Percentiles rank a stretch among this genome's conserved stretches.
Evolutionary conservation across 2,329 filamentous ascomycete genomes (phyloP).

Genomic region (Colletotrichum lupini): DNA sequence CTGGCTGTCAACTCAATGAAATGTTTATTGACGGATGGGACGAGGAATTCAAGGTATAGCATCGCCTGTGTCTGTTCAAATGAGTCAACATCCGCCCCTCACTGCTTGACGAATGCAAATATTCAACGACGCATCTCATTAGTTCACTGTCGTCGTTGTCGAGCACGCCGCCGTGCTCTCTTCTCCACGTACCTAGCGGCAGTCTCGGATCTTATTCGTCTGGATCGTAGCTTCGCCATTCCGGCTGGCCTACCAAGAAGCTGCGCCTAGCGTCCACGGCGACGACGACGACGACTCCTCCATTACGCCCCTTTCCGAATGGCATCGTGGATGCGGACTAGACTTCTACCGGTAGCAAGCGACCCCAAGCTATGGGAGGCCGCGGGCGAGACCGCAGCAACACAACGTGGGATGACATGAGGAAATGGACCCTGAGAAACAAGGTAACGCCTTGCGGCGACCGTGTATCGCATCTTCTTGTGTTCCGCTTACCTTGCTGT

Average conservation of each 20-base stretch:
- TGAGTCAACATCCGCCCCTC: neutral
- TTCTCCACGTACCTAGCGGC: conserved; percentile 2
- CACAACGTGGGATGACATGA: conserved; percentile 25
- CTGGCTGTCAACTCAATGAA: neutral
- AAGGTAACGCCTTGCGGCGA: conserved; percentile 24
- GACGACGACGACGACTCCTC: neutral
- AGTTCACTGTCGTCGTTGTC: conserved; percentile 17
- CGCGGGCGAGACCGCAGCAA: neutral
- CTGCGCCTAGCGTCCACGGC: neutral
- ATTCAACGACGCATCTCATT: conserved; percentile 1
- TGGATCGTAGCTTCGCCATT: conserved; percentile 19
- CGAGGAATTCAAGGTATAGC: neutral
- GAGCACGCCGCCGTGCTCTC: conserved; percentile 7
- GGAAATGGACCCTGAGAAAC: conserved; percentile 16
- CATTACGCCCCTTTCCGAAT: neutral
- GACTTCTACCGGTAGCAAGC: neutral
- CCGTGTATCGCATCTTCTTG: conserved; percentile 8
- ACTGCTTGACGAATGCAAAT: conserved; percentile 22
- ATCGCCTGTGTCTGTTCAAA: neutral
- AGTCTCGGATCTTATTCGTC: conserved; percentile 14
- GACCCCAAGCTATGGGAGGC: neutral
- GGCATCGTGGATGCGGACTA: neutral
- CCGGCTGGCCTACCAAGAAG: conserved; percentile 4
- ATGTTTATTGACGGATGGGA: neutral
- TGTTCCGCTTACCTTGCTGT: neutral